Evolutionary conservation across 768 basidiomycete genomes (phyloP), one percentile per base, ranked within the genome.

Genomic region (Suillus lakei): DNA sequence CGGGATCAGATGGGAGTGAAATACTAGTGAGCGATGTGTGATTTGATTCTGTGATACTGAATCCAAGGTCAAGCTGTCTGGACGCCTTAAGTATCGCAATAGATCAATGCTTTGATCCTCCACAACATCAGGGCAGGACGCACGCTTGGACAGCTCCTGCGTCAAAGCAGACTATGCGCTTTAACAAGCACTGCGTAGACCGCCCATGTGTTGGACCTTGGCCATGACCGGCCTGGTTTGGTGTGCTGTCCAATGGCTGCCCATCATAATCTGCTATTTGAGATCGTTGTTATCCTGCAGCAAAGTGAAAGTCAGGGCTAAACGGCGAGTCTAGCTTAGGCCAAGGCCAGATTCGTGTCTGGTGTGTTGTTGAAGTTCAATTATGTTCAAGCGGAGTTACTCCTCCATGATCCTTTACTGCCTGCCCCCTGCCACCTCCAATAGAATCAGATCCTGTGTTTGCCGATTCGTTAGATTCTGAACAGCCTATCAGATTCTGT

Each of bases 391-490:
- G 34, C 34, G 34, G 34, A 34, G 34, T 34, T 34, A 34, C 8
- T 34, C 34, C 34, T 34, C 32, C 32, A n/a, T n/a, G n/a, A n/a
- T n/a, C n/a, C n/a, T n/a, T n/a, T n/a, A n/a, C n/a, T n/a, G n/a
- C n/a, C n/a, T n/a, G n/a, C n/a, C n/a, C n/a, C n/a, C n/a, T n/a
- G n/a, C n/a, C n/a, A n/a, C n/a, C n/a, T n/a, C n/a, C n/a, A n/a
- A n/a, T n/a, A n/a, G n/a, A n/a, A n/a, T n/a, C n/a, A n/a, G n/a
- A n/a, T n/a, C 92, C 30, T 88, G 86, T 59, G 84, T 86, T 15
- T 93, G 86, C 73, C 84, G 91, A 63, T 90, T 93, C 64, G 80
- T 93, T 13, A 4, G 78, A 83, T 60, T 68, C 72, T 15, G 79
- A 81, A 67, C 74, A 74, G 26, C 76, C 82, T 12, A 80, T n/a